These are phyloP conservation scores for Aspergillus hiratsukae DNA, from an alignment of 2,329 filamentous ascomycete genomes.

Conservation along the genomic window DNA sequence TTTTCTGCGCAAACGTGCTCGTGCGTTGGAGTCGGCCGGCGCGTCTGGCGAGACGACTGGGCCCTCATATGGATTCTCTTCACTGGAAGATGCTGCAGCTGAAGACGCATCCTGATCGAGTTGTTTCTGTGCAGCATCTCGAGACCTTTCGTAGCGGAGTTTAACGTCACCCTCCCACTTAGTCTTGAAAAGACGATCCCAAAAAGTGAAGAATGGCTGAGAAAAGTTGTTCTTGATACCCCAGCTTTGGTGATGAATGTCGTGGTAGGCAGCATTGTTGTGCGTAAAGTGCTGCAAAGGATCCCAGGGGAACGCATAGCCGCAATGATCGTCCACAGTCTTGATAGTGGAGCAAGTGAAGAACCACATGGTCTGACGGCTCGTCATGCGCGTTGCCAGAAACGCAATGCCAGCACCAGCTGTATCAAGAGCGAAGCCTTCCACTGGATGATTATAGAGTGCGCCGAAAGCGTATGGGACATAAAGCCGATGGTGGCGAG, in stretches of 20 bases:
- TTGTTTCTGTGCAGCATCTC: slow-evolving; percentile 53
- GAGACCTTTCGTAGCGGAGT: slow-evolving; percentile 55
- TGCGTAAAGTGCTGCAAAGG: slow-evolving; percentile 85
- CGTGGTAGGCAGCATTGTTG: slow-evolving; percentile 95
- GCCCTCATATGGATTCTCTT: slow-evolving; percentile 23
- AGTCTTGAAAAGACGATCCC: slow-evolving; percentile 79
- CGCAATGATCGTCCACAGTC: slow-evolving; percentile 96
- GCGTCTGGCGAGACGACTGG: slow-evolving; percentile 24
- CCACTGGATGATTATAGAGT: slow-evolving; percentile 92
- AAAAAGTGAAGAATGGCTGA: slow-evolving; percentile 74
- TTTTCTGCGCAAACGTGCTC: slow-evolving; percentile 34
- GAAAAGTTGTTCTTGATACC: slow-evolving; percentile 72
- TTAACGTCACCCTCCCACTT: slow-evolving; percentile 70
- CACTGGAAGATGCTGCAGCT: slow-evolving; percentile 17
- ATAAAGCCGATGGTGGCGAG: slow-evolving; percentile 92
- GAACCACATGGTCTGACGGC: slow-evolving; percentile 82
- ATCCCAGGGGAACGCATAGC: slow-evolving; percentile 93
- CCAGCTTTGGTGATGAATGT: slow-evolving; percentile 98
- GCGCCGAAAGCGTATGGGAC: slow-evolving; percentile 97
- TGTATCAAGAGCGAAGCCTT: slow-evolving; percentile 91
- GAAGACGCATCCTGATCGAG: slow-evolving; percentile 44
- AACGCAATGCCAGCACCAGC: slow-evolving; percentile 80
- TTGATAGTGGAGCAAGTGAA: slow-evolving; percentile 88
- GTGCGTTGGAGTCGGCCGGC: slow-evolving; percentile 18
- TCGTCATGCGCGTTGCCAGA: slow-evolving; percentile 74